Conservation (phyloP, 2,329 filamentous ascomycete genomes). For the Hypoxylon sp. region DNA sequence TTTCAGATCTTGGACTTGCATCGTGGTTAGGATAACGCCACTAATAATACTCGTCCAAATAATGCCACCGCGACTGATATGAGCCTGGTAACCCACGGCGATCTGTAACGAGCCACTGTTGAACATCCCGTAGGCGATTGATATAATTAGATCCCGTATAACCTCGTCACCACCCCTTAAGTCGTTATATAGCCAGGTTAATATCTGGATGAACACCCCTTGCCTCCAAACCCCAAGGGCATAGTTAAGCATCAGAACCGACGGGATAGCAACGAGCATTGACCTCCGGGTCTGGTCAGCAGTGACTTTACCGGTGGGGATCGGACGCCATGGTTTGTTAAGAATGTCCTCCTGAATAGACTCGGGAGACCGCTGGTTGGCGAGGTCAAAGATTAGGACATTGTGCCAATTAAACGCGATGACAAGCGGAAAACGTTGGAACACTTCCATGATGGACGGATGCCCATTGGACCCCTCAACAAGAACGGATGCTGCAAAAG, state of each 20-base stretch:
- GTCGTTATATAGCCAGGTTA: conserved; percentile 50
- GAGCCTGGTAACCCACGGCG: conserved; percentile 35
- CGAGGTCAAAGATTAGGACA: conserved; percentile 17
- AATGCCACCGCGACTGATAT: conserved; percentile 36
- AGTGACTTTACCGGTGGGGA: conserved; percentile 45
- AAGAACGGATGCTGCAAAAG: conserved; percentile 37
- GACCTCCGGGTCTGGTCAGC: conserved; percentile 44
- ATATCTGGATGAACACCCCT: conserved; percentile 40
- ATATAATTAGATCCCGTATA: conserved; percentile 44
- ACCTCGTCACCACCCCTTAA: conserved; percentile 46
- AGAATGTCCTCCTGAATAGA: conserved; percentile 46
- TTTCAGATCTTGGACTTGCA: conserved; percentile 49
- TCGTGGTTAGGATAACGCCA: conserved; percentile 47
- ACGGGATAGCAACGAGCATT: conserved; percentile 46
- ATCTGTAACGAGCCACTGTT: conserved; percentile 46
- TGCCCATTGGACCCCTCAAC: background rate
- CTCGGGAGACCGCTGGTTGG: conserved; percentile 46
- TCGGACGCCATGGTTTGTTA: conserved; percentile 52
- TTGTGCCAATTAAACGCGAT: conserved; percentile 16
- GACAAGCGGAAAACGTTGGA: conserved; percentile 4
- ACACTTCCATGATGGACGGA: conserved; percentile 18
- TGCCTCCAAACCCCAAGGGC: conserved; percentile 43
- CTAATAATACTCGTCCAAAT: conserved; percentile 46
- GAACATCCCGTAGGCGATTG: conserved; percentile 45
- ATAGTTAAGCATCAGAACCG: conserved; percentile 42